Conservation (phyloP, 805 yeast genomes). For the Suhomyces faveliae region DNA sequence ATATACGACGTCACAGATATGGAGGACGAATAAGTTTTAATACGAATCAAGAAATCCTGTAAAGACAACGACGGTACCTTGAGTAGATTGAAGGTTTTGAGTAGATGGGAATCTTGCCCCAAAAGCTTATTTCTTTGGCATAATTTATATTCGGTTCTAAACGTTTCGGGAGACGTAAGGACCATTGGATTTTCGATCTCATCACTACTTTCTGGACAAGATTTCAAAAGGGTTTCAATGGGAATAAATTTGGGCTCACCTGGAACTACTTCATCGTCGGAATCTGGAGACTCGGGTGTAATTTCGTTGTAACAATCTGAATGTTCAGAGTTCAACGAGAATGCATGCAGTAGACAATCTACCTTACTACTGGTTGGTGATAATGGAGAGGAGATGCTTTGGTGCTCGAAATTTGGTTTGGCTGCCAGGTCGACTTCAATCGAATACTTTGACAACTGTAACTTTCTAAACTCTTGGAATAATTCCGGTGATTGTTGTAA, state of each 20-base stretch:
- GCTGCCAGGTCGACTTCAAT: conserved; percentile 1
- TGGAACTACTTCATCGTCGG: conserved; percentile 9
- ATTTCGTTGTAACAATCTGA: conserved; percentile 13
- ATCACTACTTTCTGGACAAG: conserved; percentile 12
- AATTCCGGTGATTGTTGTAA: conserved; percentile 25
- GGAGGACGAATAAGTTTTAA: conserved; percentile 39
- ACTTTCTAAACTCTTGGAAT: conserved; percentile 23
- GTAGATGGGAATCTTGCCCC: conserved; percentile 27
- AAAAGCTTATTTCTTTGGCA: conserved; percentile 15
- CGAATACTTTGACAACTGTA: conserved; percentile 22
- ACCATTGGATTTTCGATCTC: conserved; percentile 17
- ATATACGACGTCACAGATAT: conserved; percentile 39
- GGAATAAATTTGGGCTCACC: conserved; percentile 18
- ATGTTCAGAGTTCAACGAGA: not conserved
- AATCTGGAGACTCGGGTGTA: conserved; percentile 17
- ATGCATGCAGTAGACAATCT: conserved; percentile 2
- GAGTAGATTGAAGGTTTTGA: conserved; percentile 33
- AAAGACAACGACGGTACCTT: conserved; percentile 35
- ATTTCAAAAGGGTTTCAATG: conserved; percentile 20
- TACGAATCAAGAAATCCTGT: conserved; percentile 34
- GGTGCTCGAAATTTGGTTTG: not conserved
- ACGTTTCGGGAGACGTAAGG: conserved; percentile 11
- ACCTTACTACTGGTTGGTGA: conserved; percentile 23
- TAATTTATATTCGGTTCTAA: conserved; percentile 22
- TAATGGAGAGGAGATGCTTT: conserved; percentile 13